Base-by-base conservation (phyloP, 2,329 filamentous ascomycete species). In the Calonectria montana region DNA sequence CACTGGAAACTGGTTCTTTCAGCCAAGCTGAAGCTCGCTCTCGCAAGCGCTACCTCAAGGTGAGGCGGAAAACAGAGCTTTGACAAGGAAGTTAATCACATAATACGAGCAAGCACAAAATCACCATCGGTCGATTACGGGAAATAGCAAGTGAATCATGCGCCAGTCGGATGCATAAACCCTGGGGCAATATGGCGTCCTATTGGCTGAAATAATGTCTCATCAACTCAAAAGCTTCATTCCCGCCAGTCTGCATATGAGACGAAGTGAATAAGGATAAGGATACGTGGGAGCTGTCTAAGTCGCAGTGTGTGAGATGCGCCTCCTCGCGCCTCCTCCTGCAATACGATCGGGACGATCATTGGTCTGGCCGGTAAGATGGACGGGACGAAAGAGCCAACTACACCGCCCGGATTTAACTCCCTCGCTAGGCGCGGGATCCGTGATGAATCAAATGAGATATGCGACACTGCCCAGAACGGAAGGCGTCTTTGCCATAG, bases 401-500 rank as follows among this genome's bases (percentile, higher is more conserved):
- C 57, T 25, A 41, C 55, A 31, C 57, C 43, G 37, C 39, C 23
- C 37, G 31, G 23, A n/a, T 18, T 62, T 23, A 15, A 16, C 23
- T 45, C 37, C 7, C 18, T 45, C 37, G 57, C 57, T 27, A 43
- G 57, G 39, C 57, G 57, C 57, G 57, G 57, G 37, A 59, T 59
- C 53, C 31, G 53, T 59, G 53, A 59, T 39, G 53, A 59, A 59
- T 59, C 53, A 59, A 59, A 59, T 35, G 53, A 39, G 53, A 59
- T 62, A 31, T 41, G 39, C 57, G 37, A 62, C 57, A 62, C 53
- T 45, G 27, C 65, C 65, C 27, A 67, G 65, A 66, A 66, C 31
- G 64, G 64, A 66, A 66, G 48, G 37, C 64, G 41, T 66, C 16
- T 59, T 55, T 65, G 45, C 63, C 37, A 57, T 65, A 35, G 45